These are phyloP conservation scores for Miscanthus lutarioriparius DNA, from an alignment of 176 grass and related monocot genomes.

Conservation along the genomic window DNA sequence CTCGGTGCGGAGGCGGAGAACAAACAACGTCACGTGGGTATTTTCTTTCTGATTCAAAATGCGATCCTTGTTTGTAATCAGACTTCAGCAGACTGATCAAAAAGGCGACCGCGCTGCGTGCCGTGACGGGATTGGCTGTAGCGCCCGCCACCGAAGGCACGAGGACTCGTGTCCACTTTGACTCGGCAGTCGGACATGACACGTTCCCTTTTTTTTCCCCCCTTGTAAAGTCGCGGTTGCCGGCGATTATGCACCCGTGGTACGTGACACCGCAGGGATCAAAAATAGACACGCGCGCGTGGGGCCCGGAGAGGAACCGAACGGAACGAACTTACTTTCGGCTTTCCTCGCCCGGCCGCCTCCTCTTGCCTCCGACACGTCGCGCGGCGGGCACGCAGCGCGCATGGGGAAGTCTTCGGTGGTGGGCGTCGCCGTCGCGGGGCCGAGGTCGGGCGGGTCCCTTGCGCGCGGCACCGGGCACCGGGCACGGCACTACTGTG, in stretches of 20 bases:
- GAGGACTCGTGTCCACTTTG: slow-evolving; percentile 16
- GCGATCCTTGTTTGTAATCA: too few relatives aligned
- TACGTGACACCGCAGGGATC: not conserved
- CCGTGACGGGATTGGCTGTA: not conserved
- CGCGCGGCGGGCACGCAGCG: too few relatives aligned
- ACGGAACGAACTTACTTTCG: not conserved
- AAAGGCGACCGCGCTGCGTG: not conserved
- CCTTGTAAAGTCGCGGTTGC: not conserved
- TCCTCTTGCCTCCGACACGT: too few relatives aligned
- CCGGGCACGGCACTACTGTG: too few relatives aligned
- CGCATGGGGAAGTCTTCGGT: too few relatives aligned
- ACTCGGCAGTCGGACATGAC: not conserved
- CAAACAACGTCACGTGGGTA: not conserved
- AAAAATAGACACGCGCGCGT: not conserved
- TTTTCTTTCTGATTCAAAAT: not conserved
- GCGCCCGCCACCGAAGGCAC: not conserved
- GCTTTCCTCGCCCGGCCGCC: not conserved
- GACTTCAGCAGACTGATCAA: too few relatives aligned
- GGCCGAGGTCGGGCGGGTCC: too few relatives aligned
- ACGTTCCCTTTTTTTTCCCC: not conserved
- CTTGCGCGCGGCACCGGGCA: too few relatives aligned
- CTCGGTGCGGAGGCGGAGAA: not conserved
- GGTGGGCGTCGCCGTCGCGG: too few relatives aligned
- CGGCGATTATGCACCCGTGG: not conserved
- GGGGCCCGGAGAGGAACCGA: not conserved